phyloP scores from a whole-genome alignment of 2,329 filamentous ascomycete species.

The Curvularia verruculosa region DNA sequence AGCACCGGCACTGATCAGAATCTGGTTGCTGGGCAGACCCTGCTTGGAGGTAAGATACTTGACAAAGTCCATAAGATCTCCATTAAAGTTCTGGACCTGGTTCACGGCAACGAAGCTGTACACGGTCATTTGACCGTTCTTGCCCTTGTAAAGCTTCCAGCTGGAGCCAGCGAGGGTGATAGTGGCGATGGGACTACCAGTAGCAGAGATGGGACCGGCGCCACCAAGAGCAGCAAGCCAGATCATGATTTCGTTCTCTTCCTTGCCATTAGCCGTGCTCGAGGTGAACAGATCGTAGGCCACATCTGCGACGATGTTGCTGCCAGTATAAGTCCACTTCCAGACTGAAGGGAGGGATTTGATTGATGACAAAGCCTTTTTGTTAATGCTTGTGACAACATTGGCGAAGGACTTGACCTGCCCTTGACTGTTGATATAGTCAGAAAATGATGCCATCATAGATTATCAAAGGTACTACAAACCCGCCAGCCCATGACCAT shows the following conservation, averaged over 20 bases:
- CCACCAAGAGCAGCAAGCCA: constrained; percentile 66
- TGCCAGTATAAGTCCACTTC: constrained; percentile 59
- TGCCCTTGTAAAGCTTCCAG: constrained; percentile 67
- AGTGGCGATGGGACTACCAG: constrained; percentile 60
- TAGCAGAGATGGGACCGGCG: constrained; percentile 65
- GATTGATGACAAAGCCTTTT: constrained; percentile 46
- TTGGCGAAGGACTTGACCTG: constrained; percentile 55
- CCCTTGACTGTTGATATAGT: constrained; percentile 23
- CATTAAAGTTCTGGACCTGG: constrained; percentile 60
- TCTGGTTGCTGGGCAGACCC: constrained; percentile 57
- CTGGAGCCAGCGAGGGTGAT: constrained; percentile 59
- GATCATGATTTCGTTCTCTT: constrained; percentile 70
- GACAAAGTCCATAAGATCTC: constrained; percentile 64
- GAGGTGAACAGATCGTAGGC: constrained; percentile 67
- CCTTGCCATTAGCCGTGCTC: constrained; percentile 52
- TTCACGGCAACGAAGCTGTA: constrained; percentile 64
- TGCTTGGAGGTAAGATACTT: constrained; percentile 60
- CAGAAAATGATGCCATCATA: not conserved
- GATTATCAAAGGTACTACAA: constrained; percentile 9
- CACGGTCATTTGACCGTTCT: constrained; percentile 65
- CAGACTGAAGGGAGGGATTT: constrained; percentile 54
- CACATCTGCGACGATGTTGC: constrained; percentile 61
- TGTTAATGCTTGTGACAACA: constrained; percentile 45
- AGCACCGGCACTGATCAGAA: constrained; percentile 60
- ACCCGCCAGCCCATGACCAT: constrained; percentile 54